Evolutionary conservation across 2,329 filamentous ascomycete species (phyloP).

Genomic region (Venturia asperata): DNA sequence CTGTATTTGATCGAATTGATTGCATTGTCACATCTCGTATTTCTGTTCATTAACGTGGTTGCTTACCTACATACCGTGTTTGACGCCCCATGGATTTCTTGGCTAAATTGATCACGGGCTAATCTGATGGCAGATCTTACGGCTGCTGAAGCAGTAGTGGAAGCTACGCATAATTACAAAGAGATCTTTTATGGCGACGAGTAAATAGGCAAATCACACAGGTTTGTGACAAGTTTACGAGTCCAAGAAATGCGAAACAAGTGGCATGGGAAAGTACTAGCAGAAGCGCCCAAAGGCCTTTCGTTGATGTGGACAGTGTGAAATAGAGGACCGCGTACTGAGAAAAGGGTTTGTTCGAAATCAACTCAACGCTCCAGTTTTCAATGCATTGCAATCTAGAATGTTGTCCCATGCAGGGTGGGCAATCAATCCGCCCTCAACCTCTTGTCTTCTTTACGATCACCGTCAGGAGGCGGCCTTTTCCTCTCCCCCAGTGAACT

Average conservation of each 20-base stretch:
- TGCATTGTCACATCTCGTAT: not conserved
- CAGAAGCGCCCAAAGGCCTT: not conserved
- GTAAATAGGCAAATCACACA: not conserved
- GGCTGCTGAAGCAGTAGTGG: conserved; percentile 61
- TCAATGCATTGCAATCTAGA: not conserved
- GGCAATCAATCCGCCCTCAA: conserved; percentile 31
- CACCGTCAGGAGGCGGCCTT: conserved; percentile 34
- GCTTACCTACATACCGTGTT: not conserved
- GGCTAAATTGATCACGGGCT: not conserved
- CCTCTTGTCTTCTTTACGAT: conserved; percentile 40
- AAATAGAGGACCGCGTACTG: not conserved
- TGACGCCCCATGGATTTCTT: not conserved
- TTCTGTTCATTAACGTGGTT: not conserved
- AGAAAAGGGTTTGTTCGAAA: not conserved
- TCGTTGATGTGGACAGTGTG: not conserved
- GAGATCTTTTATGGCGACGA: conserved; percentile 65
- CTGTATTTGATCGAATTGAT: not conserved
- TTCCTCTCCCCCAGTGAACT: conserved; percentile 60
- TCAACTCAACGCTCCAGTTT: not conserved
- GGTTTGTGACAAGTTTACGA: not conserved
- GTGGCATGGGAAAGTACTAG: not conserved
- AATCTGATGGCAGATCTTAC: conserved; percentile 10
- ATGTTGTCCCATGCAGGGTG: not conserved
- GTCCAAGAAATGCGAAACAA: not conserved
- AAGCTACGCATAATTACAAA: conserved; percentile 74